Base-by-base conservation (phyloP, 805 yeast species). In the Saccharomycopsis sp. region DNA sequence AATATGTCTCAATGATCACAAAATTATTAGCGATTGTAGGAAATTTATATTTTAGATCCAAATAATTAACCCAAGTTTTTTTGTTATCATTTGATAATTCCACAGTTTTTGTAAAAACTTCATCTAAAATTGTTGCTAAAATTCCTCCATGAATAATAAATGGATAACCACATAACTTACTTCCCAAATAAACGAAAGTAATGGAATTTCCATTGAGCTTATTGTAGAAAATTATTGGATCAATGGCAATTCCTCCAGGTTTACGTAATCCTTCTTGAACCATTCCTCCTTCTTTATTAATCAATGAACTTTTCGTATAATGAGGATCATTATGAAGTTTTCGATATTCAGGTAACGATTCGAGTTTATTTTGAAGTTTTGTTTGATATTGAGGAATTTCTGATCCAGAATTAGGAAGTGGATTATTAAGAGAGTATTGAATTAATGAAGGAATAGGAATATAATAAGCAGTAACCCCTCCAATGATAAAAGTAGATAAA, bases 121-220 rank as follows among this genome's bases (percentile, higher is more conserved):
- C 95, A 52, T 85, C 92, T 40, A 86, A 61, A 1, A 87, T 62
- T 0, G 94, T 78, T 6, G 88, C 94, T 23, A 87, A 56, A 21
- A 88, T 72, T 0, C 96, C 96, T 3, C 96, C 96, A 55, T 87
- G 96, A 2, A 85, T 70, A 15, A 88, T 60, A 51, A 84, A 79
- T 2, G 96, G 96, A 55, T 80, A 87, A 1, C 96, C 96, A 32
- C 89, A 77, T 17, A 87, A 58, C 46, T 70, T 71, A 53, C 79
- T 74, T 0, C 96, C 96, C 39, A 81, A 67, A 54, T 85, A 94
- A 20, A 84, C 65, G 4, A 86, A 67, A 0, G 85, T 70, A 1
- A 82, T 67, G 0, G 79, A 69, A 49, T 82, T 81, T 39, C 69
- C 66, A 1, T 72, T 69, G 12, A 62, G 57, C 2, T 68, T 62